These are phyloP conservation scores for Amphirosellinia nigrospora DNA, from an alignment of 495 filamentous ascomycete genomes.

Conservation along the genomic window DNA sequence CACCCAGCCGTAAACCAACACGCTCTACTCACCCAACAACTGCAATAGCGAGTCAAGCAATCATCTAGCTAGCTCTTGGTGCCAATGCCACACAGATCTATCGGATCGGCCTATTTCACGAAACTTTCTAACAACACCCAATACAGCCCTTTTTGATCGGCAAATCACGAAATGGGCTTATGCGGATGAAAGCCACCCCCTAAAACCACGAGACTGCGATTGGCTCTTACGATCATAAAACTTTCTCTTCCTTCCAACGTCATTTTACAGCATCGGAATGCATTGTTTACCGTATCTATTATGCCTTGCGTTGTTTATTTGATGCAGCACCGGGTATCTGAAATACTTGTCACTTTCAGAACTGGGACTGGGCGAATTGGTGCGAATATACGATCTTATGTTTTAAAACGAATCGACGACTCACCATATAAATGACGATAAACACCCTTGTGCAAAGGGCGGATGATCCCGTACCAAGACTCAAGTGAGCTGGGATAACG, in stretches of 20 bases:
- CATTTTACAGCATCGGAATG: neutral
- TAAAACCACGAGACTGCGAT: neutral
- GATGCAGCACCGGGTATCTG: neutral
- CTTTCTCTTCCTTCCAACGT: conserved; percentile 7
- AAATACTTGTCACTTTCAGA: neutral
- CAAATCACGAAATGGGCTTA: neutral
- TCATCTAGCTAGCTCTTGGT: neutral
- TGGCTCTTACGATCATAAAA: neutral
- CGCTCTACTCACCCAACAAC: neutral
- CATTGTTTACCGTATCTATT: neutral
- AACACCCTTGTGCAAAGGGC: neutral
- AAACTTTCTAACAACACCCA: neutral
- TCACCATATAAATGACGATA: neutral
- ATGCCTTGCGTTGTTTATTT: conserved; percentile 9
- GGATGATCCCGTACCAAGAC: neutral
- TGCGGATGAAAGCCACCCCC: neutral
- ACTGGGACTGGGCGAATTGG: neutral
- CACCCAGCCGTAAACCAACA: neutral
- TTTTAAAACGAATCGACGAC: conserved; percentile 15
- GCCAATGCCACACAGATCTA: neutral
- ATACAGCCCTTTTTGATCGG: neutral
- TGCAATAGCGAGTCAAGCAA: neutral
- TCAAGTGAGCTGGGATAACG: neutral
- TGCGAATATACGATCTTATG: conserved; percentile 8
- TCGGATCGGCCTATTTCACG: neutral